Conservation (phyloP, 2,329 filamentous ascomycete species). For the Colletotrichum tropicicola region DNA sequence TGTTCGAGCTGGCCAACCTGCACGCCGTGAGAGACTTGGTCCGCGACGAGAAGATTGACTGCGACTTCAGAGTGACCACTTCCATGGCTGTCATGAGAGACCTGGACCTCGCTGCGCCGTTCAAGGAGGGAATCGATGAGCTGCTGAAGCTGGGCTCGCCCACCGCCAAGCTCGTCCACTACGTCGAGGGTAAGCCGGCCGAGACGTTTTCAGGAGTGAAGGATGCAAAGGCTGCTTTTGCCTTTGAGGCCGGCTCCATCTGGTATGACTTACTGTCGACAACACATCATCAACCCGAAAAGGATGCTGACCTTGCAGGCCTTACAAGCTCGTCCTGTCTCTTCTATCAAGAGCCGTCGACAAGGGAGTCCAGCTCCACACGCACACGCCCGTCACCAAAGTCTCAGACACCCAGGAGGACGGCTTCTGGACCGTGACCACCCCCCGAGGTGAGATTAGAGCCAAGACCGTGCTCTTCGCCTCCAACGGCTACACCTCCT, state of each 20-base stretch:
- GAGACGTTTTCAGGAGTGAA: slow-evolving; percentile 47
- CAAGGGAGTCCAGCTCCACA: slow-evolving; percentile 29
- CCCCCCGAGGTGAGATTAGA: slow-evolving; percentile 61
- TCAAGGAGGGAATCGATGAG: slow-evolving; percentile 34
- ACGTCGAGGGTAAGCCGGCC: slow-evolving; percentile 33
- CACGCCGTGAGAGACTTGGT: slow-evolving; percentile 27
- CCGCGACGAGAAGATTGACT: slow-evolving; percentile 16
- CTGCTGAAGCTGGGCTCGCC: slow-evolving; percentile 6
- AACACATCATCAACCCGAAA: neutral
- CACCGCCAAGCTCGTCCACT: slow-evolving; percentile 21
- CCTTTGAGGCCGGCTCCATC: slow-evolving; percentile 43
- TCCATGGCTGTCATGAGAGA: slow-evolving; percentile 22
- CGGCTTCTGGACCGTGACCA: slow-evolving; percentile 43
- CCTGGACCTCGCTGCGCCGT: neutral
- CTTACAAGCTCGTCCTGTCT: slow-evolving; percentile 66
- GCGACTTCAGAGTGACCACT: slow-evolving; percentile 25
- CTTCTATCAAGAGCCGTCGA: slow-evolving; percentile 56
- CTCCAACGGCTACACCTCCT: slow-evolving; percentile 74
- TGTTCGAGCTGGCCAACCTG: slow-evolving; percentile 31
- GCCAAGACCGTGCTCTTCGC: slow-evolving; percentile 68
- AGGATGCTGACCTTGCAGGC: slow-evolving; percentile 33
- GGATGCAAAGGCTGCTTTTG: slow-evolving; percentile 43
- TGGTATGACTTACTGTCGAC: slow-evolving; percentile 40
- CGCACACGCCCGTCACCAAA: slow-evolving; percentile 28
- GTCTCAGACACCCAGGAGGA: slow-evolving; percentile 31